Evolutionary conservation across 2,329 filamentous ascomycete genomes (phyloP), one percentile per base, ranked within the genome.

Genomic region (Epichloe uncinata): DNA sequence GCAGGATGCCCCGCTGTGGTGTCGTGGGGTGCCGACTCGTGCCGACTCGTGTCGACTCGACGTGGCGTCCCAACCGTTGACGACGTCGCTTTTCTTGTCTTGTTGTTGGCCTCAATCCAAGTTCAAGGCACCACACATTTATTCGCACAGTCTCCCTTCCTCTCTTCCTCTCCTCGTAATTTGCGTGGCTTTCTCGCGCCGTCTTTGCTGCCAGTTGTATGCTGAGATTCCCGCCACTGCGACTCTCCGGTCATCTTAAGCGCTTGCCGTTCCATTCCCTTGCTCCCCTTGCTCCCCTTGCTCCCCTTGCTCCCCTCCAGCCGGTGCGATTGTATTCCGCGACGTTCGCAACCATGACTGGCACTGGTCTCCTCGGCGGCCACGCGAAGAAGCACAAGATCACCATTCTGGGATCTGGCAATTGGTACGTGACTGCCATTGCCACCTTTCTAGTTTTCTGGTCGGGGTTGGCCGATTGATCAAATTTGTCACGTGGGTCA

Each of bases 391-490:
- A 85, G 70, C 89, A 95, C 78, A 94, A 89, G 75, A 87, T 96
- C 62, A 90, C 89, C 54, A 81, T 98, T 48, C 80, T 98, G 57
- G 93, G 93, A 60, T 97, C 91, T 48, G 93, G 93, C 61, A 98
- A 98, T 69, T 98, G 93, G 89, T 91, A 73, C 54, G 74, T 51
- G 22, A 16, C 26, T 26, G 22, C 8, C 12, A 12, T 20, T 13
- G 22, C n/a, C 7, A 15, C 5, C 35, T 15, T 35, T 5, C 22
- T 12, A 13, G 16, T 38, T 15, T 35, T 5, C 22, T 12, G n/a
- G 15, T 38, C 3, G 12, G 30, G 22, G 20, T 9, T 12, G 18
- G 22, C 18, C 13, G 16, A 5, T 33, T n/a, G 22, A 16, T 18
- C 7, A 8, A 47, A 16, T 7, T 4, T 36, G 20, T 42, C 30